Evolutionary conservation across 73 alveolate genomes (phyloP), one percentile per base, ranked within the genome.

Genomic region (Tetrahymena elliotti): DNA sequence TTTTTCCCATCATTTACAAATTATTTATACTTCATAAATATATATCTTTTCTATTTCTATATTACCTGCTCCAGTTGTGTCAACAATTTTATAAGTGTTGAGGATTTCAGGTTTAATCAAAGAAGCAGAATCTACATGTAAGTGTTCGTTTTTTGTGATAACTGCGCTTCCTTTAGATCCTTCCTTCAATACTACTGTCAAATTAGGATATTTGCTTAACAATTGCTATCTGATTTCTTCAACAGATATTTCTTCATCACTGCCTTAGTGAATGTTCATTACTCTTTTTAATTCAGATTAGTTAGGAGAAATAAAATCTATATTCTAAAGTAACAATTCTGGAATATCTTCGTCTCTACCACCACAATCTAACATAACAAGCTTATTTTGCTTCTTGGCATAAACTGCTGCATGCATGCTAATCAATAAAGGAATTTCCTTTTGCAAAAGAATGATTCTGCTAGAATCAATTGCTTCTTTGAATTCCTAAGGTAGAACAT

Each of bases 41-140:
- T 18, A 18, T 2, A 47, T 18, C 20, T 18, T n/a, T 68, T 31
- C 88, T 27, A 68, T 27, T 68, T 68, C 38, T 1, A 68, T n/a
- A 22, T 68, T 68, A 68, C 88, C 97, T 92, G 98, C 97, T 16
- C 97, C 96, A n/a, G 95, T 93, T 36, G 95, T 93, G 93, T 96
- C 97, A 37, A 96, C 97, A 15, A 96, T 95, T 35, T 92, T 94
- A 68, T 93, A 95, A n/a, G 93, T 93, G 47, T 94, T 93, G 27
- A 94, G 93, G 92, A 94, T 94, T 15, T 20, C 83, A 35, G 95
- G 95, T 94, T 92, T 88, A 84, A 31, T 27, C 10, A 47, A 16
- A 35, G 83, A 33, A 27, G 33, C 47, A n/a, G 35, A 82, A 37
- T 94, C 83, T n/a, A 18, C 93, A 52, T 94, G 82, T 40, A 39